Conservation (phyloP, 2,329 filamentous ascomycete genomes). For the Venturia oleaginea region DNA sequence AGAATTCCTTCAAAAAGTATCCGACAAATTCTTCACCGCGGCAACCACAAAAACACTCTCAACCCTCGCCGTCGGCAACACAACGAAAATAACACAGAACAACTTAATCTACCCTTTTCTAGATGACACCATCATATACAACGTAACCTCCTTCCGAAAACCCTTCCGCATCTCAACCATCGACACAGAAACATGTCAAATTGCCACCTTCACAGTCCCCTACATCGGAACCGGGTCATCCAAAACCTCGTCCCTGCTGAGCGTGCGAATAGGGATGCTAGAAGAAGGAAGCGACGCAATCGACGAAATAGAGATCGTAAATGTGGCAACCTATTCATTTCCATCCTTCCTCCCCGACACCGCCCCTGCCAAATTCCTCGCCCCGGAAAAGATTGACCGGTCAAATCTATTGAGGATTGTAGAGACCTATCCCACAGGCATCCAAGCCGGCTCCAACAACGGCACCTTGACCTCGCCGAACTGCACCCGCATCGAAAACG, state of each 20-base stretch:
- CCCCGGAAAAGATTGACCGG: not conserved
- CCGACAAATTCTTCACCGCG: not conserved
- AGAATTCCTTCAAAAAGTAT: not conserved
- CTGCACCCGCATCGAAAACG: slow-evolving; percentile 1
- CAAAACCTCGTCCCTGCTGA: not conserved
- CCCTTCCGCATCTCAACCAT: slow-evolving; percentile 1
- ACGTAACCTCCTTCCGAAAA: slow-evolving; percentile 6
- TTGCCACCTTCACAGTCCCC: slow-evolving; percentile 4
- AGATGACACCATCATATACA: not conserved
- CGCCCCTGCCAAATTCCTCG: not conserved
- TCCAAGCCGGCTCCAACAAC: not conserved
- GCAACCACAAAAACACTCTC: not conserved
- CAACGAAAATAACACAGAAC: not conserved
- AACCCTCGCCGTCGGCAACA: not conserved
- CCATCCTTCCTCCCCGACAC: not conserved
- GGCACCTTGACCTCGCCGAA: not conserved
- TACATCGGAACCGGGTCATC: not conserved
- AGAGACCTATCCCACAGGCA: not conserved
- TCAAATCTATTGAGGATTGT: not conserved
- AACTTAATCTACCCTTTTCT: not conserved
- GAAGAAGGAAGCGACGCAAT: not conserved
- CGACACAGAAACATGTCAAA: slow-evolving; percentile 8
- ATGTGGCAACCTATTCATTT: too few species aligned
- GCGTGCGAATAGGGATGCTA: not conserved
- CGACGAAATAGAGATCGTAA: too few species aligned